Evolutionary conservation across 331 rosid species (phyloP).

Genomic region (Pyrus hybrid): DNA sequence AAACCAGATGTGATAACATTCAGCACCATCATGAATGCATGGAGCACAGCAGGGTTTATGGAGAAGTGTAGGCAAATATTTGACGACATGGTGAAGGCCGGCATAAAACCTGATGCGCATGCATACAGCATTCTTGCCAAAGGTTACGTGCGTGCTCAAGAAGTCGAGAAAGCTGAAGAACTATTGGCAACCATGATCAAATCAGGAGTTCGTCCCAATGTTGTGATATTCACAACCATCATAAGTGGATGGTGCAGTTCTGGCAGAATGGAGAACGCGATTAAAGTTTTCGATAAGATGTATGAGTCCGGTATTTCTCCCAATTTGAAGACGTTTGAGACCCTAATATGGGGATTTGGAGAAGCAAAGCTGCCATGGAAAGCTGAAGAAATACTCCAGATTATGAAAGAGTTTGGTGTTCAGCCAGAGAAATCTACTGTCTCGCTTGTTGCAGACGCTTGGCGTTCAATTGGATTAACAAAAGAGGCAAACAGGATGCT

Average conservation of each 20-base stretch:
- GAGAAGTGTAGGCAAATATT: constrained; percentile 53
- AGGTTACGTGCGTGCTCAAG: constrained; percentile 60
- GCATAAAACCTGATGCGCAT: constrained; percentile 58
- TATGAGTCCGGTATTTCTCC: constrained; percentile 48
- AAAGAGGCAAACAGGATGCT: constrained; percentile 47
- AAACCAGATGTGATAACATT: constrained; percentile 63
- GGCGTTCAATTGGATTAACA: constrained; percentile 47
- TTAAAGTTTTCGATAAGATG: constrained; percentile 49
- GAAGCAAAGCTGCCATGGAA: constrained; percentile 62
- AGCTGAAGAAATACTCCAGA: constrained; percentile 59
- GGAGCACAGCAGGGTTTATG: constrained; percentile 73
- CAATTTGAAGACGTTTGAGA: constrained; percentile 68
- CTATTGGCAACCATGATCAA: constrained; percentile 35
- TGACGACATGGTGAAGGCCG: constrained; percentile 56
- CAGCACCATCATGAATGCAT: constrained; percentile 70
- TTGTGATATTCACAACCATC: constrained; percentile 58
- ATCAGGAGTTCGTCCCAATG: constrained; percentile 44
- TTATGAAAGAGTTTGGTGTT: constrained; percentile 45
- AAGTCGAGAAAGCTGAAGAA: constrained; percentile 63
- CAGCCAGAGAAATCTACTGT: constrained; percentile 47
- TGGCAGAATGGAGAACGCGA: constrained; percentile 57
- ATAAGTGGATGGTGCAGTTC: constrained; percentile 70
- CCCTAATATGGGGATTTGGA: constrained; percentile 54
- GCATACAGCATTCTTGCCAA: constrained; percentile 72
- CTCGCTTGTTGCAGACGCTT: constrained; percentile 55